Evolutionary conservation across 345 rosid species (phyloP), one percentile per base, ranked within the genome.

Genomic region (Streptanthus diversifolius): DNA sequence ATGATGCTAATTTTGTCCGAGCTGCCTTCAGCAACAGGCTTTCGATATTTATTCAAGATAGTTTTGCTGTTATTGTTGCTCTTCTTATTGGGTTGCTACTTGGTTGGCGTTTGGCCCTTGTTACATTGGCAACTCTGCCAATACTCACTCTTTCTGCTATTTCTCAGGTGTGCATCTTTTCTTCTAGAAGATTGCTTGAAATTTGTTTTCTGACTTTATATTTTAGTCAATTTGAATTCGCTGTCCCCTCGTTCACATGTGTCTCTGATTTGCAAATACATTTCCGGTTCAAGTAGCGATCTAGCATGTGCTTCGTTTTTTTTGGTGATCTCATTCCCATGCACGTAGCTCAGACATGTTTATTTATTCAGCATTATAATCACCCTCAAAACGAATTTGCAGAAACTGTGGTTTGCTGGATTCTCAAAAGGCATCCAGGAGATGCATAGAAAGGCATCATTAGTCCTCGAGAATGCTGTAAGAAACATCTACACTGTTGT

Each of bases 381-480:
- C 2, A 22, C 17, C 68, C 24, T 36, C 67, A 39, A 77, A 66
- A 45, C 22, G 24, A 18, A 58, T 66, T 70, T 90, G 72, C 87
- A 95, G 99, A 95, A 95, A 83, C 72, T 92, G 75, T 95, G 99
- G 99, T 97, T 95, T 12, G 96, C 91, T 73, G 99, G 99, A 81
- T 95, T 95, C 80, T 95, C 99, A 19, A 85, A 87, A 81, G 99
- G 99, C 58, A 95, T 95, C 79, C 99, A 95, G 85, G 98, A 92
- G 86, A 92, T 95, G 99, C 99, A 95, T 75, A 74, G 97, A 76
- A 95, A 95, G 84, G 99, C 99, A 55, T 91, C 98, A 37, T 83
- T 95, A 80, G 99, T 95, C 68, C 99, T 95, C 32, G 99, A 95
- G 82, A 98, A 95, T 81, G 95, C 99, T 44, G 99, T 95, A 39